Evolutionary conservation across 306 rosid genomes (phyloP).

Genomic region (Myrica gale): DNA sequence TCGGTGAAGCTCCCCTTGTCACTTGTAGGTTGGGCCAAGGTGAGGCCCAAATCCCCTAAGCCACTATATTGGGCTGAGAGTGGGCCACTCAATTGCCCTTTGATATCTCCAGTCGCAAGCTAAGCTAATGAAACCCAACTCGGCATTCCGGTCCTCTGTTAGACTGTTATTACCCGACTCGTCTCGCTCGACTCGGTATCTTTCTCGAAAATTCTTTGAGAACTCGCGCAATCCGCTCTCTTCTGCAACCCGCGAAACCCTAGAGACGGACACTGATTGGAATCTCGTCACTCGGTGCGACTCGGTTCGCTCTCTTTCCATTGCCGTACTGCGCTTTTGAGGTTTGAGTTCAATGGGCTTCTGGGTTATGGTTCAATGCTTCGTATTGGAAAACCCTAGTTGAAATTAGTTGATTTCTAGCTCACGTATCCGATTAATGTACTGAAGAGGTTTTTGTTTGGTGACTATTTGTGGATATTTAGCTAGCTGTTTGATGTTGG

Average conservation of each 20-base stretch:
- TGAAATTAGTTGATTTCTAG: background rate
- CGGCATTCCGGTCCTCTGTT: background rate
- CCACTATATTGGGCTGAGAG: background rate
- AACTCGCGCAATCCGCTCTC: background rate
- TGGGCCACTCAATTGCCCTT: background rate
- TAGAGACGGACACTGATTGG: background rate
- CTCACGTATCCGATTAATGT: background rate
- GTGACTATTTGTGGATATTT: background rate
- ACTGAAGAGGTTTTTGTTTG: background rate
- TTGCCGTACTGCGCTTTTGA: background rate
- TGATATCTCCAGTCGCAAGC: too few relatives aligned
- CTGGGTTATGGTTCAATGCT: constrained; percentile 8
- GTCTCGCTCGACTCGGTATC: background rate
- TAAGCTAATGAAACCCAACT: background rate
- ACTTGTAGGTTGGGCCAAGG: too few relatives aligned
- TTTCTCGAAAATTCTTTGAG: background rate
- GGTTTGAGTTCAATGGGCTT: background rate
- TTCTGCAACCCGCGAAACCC: background rate
- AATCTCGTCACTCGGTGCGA: background rate
- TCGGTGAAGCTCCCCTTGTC: too few relatives aligned
- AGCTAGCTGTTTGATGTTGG: background rate
- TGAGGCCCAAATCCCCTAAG: too few relatives aligned
- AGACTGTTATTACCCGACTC: background rate
- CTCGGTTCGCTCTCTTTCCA: background rate
- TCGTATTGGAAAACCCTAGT: constrained; percentile 1